Evolutionary conservation across 257 asterid genomes (phyloP), one percentile per base, ranked within the genome.

Genomic region (Fraxinus quadrangulata): DNA sequence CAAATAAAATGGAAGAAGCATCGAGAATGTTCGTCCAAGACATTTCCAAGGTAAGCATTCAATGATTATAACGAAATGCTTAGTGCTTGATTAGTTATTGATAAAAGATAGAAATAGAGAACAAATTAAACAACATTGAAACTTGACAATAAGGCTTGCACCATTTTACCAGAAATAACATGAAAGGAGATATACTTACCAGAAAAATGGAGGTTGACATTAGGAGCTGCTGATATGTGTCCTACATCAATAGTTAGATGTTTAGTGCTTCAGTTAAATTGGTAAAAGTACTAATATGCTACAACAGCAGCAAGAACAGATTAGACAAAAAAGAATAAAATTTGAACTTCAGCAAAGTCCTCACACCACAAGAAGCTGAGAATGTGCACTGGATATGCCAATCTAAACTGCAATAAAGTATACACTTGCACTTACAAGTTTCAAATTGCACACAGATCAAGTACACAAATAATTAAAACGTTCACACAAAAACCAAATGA

Each of bases 241-340:
- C 31, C 31, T 30, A 30, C 31, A 30, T 30, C 31, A 30, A 30
- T 30, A 36, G 39, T 36, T 5, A 36, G 39, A 59, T 23, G 67
- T 59, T 12, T 59, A 59, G 11, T 6, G 7, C 28, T 59, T 21
- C 9, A 59, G 9, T 59, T 59, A n/a, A 59, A 36, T 39, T 5
- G 17, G 28, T 26, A 17, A 68, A 39, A 30, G 47, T 49, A 72
- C 26, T 14, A 79, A 70, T 37, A 28, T 36, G 70, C 33, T 34
- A 34, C 37, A 47, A 51, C 54, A 68, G 73, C 76, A 75, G 36
- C 80, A 76, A 71, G 39, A 26, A 11, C 37, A 75, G 7, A 59
- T 28, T 67, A 75, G 70, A 70, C 24, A 59, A 33, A 17, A 26
- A 70, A 69, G 51, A 63, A 19, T 24, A 36, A 54, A 23, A 45